phyloP scores from a whole-genome alignment of 169 alveolate species.

The Plasmodium falciparum region DNA sequence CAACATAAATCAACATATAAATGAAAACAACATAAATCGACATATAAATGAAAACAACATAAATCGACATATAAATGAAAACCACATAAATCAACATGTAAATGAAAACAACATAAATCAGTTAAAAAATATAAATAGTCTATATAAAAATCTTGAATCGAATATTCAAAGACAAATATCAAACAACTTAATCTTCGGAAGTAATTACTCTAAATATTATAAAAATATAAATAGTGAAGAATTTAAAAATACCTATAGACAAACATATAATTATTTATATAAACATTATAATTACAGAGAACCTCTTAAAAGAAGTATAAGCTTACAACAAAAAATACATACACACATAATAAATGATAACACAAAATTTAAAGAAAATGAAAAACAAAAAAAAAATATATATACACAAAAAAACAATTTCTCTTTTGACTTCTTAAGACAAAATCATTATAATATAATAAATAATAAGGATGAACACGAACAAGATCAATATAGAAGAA shows the following conservation, averaged over 20 bases:
- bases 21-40: neutral
- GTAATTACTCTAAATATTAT: neutral
- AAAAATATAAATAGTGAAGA: neutral
- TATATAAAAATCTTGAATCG: neutral
- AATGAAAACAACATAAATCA: neutral
- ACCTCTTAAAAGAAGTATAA: neutral
- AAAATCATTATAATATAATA: constrained; percentile 19
- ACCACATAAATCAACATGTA: neutral
- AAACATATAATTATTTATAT: constrained; percentile 21
- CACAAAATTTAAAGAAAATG: neutral
- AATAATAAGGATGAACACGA: constrained; percentile 21
- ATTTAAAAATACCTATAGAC: constrained; percentile 7
- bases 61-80: neutral
- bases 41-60: neutral
- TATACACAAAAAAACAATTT: neutral
- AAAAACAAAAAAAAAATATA: neutral
- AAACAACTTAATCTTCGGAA: neutral
- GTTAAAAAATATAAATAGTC: neutral
- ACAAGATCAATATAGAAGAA: constrained; percentile 18
- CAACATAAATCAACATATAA: neutral
- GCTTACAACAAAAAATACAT: neutral
- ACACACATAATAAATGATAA: constrained; percentile 4
- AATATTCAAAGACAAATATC: neutral
- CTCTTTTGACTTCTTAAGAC: neutral
- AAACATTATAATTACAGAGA: constrained; percentile 8